Base-by-base conservation (phyloP, 495 filamentous ascomycete species). In the Aspergillus nidulans region DNA sequence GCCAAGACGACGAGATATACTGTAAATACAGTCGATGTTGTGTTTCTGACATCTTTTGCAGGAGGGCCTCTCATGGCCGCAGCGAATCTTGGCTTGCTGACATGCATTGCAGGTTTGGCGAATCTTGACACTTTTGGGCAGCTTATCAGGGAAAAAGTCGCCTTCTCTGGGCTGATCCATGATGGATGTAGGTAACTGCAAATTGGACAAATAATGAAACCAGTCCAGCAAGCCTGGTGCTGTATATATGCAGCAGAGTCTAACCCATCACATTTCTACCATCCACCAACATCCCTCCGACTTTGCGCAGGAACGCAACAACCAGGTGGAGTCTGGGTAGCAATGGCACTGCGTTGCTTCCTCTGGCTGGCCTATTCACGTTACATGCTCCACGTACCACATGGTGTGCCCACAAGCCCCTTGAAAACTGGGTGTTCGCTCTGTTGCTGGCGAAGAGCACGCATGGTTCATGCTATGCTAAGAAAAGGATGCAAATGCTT, bases 21-120 rank as follows among this genome's bases (percentile, higher is more conserved):
- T 77, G 56, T 79, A 79, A 30, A 77, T 58, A 42, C 76, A 79
- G 2, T 63, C 61, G 13, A 74, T 63, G 12, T 72, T 70, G 25
- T 76, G 72, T 36, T 67, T 76, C 39, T 69, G 63, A 32, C 77
- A 79, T 54, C 75, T 61, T 13, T 65, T 67, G 51, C 77, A 79
- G 2, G 68, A 67, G 12, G 71, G 73, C 30, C 71, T 74, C 51
- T 78, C 73, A 51, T 76, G 74, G 32, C 73, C 73, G 61, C 77
- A 79, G n/a, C 74, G 68, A 19, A 79, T 72, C 49, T 79, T 79
- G 12, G 70, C 72, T 44, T 77, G 68, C 42, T 77, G 73, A 32
- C 75, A 79, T 16, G 73, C 68, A 53, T 79, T 77, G 60, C 77
- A 79, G 0, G 75, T 77, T 1, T 69, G 69, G 46, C 75, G 73